Conservation (phyloP, 139 green algal genomes). For the Trebouxia sp. region DNA sequence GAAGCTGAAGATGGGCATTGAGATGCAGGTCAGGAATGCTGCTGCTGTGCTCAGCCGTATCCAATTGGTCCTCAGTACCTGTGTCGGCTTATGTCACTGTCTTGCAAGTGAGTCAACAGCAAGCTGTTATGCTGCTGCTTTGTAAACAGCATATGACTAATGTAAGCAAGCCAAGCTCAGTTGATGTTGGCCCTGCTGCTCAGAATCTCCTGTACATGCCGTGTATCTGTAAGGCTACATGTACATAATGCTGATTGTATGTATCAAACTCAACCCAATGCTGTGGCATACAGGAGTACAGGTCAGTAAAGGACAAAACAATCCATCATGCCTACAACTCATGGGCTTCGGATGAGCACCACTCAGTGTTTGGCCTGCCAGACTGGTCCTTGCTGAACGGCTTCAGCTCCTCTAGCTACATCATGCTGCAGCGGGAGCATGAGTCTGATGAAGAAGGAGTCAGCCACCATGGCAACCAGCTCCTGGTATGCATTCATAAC, state of each 20-base stretch:
- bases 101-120: neutral
- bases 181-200: neutral
- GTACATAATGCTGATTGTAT: neutral
- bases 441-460: neutral
- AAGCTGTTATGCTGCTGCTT: neutral
- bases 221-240: too few species aligned
- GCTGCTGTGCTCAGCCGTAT: too few species aligned
- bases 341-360: constrained; percentile 3
- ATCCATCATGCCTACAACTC: neutral
- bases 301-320: neutral
- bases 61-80: too few species aligned
- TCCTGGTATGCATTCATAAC: constrained; percentile 33
- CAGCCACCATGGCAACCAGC: constrained; percentile 21
- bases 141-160: too few species aligned
- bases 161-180: too few species aligned
- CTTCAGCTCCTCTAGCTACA: constrained; percentile 18
- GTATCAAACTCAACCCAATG: neutral
- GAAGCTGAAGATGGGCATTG: constrained; percentile 34
- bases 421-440: neutral
- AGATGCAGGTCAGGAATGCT: constrained; percentile 26
- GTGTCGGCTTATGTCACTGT: too few species aligned
- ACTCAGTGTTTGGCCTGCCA: neutral
- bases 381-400: constrained; percentile 8
- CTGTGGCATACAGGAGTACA: neutral
- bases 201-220: too few species aligned